A percentile compares a stretch with the other conserved stretches of the same genome.
Evolutionary conservation across 1,284 basidiomycete genomes (phyloP).

Genomic region (Butyriboletus appendiculatus): DNA sequence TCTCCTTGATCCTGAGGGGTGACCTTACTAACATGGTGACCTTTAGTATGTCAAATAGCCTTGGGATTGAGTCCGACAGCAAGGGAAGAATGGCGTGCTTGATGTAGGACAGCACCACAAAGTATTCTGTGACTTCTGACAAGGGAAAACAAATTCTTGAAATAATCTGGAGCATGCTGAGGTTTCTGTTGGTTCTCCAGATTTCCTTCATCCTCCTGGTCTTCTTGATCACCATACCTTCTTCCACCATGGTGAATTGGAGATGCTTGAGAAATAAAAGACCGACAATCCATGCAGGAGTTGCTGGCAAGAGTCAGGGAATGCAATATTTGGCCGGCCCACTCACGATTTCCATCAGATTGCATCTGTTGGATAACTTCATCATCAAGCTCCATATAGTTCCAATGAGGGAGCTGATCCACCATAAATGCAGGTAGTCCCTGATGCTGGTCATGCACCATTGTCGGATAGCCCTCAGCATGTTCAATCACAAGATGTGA

Average conservation of each 20-base stretch:
- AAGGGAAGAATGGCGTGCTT: too few relatives aligned
- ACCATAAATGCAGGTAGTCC: conserved; percentile 7
- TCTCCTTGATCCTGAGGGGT: neutral
- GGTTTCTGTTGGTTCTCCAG: too few relatives aligned
- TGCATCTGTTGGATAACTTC: neutral
- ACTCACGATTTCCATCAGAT: too few relatives aligned
- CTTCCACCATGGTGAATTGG: neutral
- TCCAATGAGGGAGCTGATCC: neutral
- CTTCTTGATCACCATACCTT: too few relatives aligned
- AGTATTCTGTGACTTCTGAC: too few relatives aligned
- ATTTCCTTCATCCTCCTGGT: too few relatives aligned
- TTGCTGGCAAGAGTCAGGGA: conserved; percentile 1
- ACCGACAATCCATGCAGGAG: neutral
- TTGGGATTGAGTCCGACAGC: too few relatives aligned
- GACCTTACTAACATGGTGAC: neutral
- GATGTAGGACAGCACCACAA: too few relatives aligned
- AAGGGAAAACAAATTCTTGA: too few relatives aligned
- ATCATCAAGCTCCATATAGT: conserved; percentile 1
- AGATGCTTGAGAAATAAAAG: neutral
- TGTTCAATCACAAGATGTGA: neutral
- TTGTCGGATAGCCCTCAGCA: neutral
- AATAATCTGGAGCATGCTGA: too few relatives aligned
- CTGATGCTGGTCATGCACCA: neutral
- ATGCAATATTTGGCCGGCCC: neutral
- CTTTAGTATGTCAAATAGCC: too few relatives aligned